Evolutionary conservation across 805 yeast species (phyloP), one percentile per base, ranked within the genome.

Genomic region (Henningerozyma blattae): DNA sequence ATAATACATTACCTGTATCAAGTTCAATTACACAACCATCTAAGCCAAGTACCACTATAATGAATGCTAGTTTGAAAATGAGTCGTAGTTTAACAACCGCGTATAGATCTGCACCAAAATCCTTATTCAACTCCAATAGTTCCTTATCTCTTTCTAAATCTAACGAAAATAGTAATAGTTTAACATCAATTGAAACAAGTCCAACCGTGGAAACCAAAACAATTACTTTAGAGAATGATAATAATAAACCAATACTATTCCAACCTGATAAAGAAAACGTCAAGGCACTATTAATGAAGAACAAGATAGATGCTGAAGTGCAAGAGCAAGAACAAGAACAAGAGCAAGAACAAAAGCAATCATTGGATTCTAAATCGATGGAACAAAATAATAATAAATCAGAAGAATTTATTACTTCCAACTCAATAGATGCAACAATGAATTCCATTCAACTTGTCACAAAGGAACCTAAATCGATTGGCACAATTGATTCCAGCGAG

Each of bases 61-160:
- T 70, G 5, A 55, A 58, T 16, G 56, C 62, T 3, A 54, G 63
- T 27, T 61, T 58, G 32, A 78, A 74, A 54, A 79, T 77, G 53
- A 68, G 72, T 31, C 72, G 70, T 17, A 70, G 75, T n/a, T 58
- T 80, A 29, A 48, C 72, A 31, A 61, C 74, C 15, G 77, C 81
- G 0, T 77, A 75, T 44, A 71, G 72, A 48, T 57, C 79, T 26
- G 68, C 78, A 1, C 89, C 91, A 32, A 73, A 67, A 38, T 76
- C 80, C 2, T 52, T 75, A 28, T 72, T 72, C 40, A 52, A 59
- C n/a, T 24, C 27, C 6, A 24, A n/a, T 24, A 24, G 27, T 12
- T 12, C 6, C 27, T 24, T 15, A 12, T 9, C 12, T n/a, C 7
- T 24, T 8, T 24, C 27, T 8, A 10, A 9, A 12, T 10, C 15